phyloP scores from a whole-genome alignment of 1,284 basidiomycete species.

The Leccinum pallidistipes region DNA sequence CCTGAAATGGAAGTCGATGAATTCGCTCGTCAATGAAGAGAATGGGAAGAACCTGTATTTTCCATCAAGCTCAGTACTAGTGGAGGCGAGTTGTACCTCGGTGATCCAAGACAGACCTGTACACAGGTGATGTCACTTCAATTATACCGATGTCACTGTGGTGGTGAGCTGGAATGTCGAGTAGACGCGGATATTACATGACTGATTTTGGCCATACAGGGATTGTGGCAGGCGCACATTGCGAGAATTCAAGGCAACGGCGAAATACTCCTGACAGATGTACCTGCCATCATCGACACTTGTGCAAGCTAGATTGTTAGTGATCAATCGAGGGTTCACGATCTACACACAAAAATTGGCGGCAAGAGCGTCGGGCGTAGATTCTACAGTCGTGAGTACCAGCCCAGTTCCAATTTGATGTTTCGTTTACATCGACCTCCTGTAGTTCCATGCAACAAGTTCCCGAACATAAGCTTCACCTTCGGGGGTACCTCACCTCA shows the following conservation, averaged over 20 bases:
- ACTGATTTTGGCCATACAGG: not conserved
- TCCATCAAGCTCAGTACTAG: not conserved
- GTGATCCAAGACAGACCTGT: not conserved
- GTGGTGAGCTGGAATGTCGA: not conserved
- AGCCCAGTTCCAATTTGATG: not conserved
- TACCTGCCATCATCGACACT: not conserved
- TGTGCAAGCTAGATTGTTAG: not conserved
- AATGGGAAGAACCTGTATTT: not conserved
- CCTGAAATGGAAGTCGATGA: not conserved
- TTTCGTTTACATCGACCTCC: not conserved
- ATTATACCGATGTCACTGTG: not conserved
- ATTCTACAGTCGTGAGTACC: not conserved
- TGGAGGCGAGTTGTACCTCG: not conserved
- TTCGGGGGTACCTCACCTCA: not conserved
- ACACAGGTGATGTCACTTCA: not conserved
- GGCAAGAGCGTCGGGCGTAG: not conserved
- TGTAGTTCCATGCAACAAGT: not conserved
- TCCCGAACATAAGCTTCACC: not conserved
- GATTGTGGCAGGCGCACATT: not conserved
- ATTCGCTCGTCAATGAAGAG: not conserved
- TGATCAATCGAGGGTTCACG: not conserved
- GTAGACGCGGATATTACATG: not conserved
- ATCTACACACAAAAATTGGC: not conserved
- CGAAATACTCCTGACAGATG: not conserved
- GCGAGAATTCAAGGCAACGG: not conserved